Evolutionary conservation across 768 basidiomycete species (phyloP), one percentile per base, ranked within the genome.

Genomic region (Suillus subluteus): DNA sequence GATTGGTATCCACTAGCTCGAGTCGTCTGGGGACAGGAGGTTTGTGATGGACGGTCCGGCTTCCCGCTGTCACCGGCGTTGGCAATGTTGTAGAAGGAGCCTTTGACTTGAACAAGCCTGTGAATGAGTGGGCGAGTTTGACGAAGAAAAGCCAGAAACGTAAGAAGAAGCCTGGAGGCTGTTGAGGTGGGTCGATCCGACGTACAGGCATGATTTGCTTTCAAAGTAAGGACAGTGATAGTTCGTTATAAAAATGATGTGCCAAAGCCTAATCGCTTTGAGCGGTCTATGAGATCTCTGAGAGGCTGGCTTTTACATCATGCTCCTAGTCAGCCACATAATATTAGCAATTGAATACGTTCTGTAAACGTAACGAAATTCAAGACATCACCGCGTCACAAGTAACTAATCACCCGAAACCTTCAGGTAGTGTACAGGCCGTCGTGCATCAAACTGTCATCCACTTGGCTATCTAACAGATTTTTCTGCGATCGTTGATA

Each of bases 291-390:
- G 21, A 56, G 62, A 62, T 21, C 21, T 6, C 9, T 8, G 21
- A 56, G 64, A 63, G 64, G 64, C 62, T 65, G 43, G 46, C 62
- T n/a, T 63, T 38, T 35, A 58, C 58, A 58, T 40, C 35, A 58
- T 58, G 58, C 35, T 43, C 40, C 40, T 30, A n/a, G 52, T 62
- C 58, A 58, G 38, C 40, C 54, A 62, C 55, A 12, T 30, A 55
- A 12, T 30, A 55, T 55, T 55, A 55, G 32, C 55, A 21, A 55
- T 35, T 18, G 54, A 35, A 55, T 55, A n/a, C 55, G 55, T 56
- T 56, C 35, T 56, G 12, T 56, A 56, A 37, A 56, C 55, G 55
- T 56, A 56, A 56, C 32, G 5, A 56, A 56, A 56, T 21, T 21
- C 18, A n/a, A 56, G 55, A 37, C 21, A 56, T 56, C 55, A 56